Evolutionary conservation across 1,139 yeast genomes (phyloP).

Genomic region (Pichia kudriavzevii): DNA sequence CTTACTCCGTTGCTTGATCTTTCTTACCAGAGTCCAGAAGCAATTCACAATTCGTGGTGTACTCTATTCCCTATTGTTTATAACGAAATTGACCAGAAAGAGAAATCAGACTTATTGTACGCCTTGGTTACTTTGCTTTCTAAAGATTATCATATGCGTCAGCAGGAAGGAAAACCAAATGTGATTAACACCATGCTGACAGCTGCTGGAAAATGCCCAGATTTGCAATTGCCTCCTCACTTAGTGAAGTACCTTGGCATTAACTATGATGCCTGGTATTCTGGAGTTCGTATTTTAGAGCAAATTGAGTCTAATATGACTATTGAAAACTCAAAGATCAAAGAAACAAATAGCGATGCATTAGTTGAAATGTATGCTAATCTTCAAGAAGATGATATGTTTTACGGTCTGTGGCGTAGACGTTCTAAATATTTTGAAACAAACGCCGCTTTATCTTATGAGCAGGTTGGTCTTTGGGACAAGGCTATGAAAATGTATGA

Average conservation of each 20-base stretch:
- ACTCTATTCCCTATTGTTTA: slow-evolving; percentile 77
- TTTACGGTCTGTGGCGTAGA: slow-evolving; percentile 95
- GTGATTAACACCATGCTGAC: slow-evolving; percentile 79
- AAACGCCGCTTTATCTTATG: slow-evolving; percentile 84
- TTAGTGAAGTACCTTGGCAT: slow-evolving; percentile 82
- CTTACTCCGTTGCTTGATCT: slow-evolving; percentile 70
- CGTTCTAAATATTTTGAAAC: slow-evolving; percentile 92
- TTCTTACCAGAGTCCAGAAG: slow-evolving; percentile 73
- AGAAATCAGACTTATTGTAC: slow-evolving; percentile 75
- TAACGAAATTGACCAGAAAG: slow-evolving; percentile 65
- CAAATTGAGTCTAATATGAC: slow-evolving; percentile 45
- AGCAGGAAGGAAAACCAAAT: slow-evolving; percentile 79
- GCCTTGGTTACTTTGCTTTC: slow-evolving; percentile 73
- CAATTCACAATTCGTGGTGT: slow-evolving; percentile 82
- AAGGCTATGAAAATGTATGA: slow-evolving; percentile 91
- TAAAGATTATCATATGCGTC: slow-evolving; percentile 86
- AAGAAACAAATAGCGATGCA: slow-evolving; percentile 87
- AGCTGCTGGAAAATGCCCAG: slow-evolving; percentile 68
- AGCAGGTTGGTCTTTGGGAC: slow-evolving; percentile 93
- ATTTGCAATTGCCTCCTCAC: slow-evolving; percentile 87
- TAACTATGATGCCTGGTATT: slow-evolving; percentile 88
- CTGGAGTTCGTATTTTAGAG: slow-evolving; percentile 76
- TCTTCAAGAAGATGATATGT: slow-evolving; percentile 91
- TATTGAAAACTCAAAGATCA: slow-evolving; percentile 59
- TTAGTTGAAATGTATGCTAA: slow-evolving; percentile 82